Base-by-base conservation (phyloP, 352 stramenopile genomes). In the Phytopythium boreale region DNA sequence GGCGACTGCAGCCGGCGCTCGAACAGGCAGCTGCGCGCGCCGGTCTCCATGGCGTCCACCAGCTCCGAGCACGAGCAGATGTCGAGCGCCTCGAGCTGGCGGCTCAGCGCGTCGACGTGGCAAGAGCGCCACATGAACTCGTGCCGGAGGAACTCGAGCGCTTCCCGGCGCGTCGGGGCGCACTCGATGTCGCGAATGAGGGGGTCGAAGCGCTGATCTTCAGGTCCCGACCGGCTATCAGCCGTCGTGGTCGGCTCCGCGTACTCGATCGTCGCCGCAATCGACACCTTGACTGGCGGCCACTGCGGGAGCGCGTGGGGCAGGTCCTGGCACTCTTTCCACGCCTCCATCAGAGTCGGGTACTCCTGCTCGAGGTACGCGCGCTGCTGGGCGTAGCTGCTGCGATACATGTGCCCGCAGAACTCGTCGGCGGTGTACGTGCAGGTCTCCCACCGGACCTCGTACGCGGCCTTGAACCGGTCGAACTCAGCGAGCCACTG, bases 351-450 rank as follows among this genome's bases (percentile, higher is more conserved):
- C 10, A 90, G 67, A 55, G 74, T 82, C 20, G 82, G 76, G 49
- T 84, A 90, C 59, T 88, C 69, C 29, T 66, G 66, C 26, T 83
- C 56, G 36, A 90, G 46, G 36, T 71, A 69, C 37, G 69, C 61
- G 41, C 83, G 73, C 63, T 87, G 74, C 44, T 87, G 78, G 41
- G 41, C 47, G 61, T 87, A 69, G 47, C 72, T 75, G 19, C 72
- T 82, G 51, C 80, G 75, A 59, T 83, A 88, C 34, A 91, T 53
- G 47, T 87, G 59, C 0, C 80, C 82, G 43, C 82, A 91, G 60
- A 90, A 91, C 29, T 88, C 80, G 58, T 89, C 75, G 10, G 82
- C 80, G 5, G 70, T 75, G 71, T 89, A 84, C 22, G 75, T 88
- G 61, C 82, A 91, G 15, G 80, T 88, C 58, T 87, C 71, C 82